A percentile compares a stretch with the other conserved stretches of the same genome.
Evolutionary conservation across 2,329 filamentous ascomycete species (phyloP).

Genomic region (Epichloe bromicola): DNA sequence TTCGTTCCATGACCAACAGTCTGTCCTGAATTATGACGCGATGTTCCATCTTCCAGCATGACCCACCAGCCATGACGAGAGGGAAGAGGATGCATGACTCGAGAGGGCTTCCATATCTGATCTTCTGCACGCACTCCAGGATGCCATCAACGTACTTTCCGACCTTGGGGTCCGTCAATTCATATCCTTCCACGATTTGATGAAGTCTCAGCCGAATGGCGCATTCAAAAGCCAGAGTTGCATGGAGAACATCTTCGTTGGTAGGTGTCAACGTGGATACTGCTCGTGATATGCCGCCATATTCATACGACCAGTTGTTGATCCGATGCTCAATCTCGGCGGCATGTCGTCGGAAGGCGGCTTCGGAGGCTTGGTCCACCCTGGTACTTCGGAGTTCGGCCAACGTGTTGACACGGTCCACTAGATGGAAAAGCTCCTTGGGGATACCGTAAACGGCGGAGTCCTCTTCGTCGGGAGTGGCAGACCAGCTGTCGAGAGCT

Average conservation of each 20-base stretch:
- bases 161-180: constrained; percentile 20
- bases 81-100: constrained; percentile 28
- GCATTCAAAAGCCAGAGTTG: constrained; percentile 26
- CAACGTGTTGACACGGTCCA: constrained; percentile 20
- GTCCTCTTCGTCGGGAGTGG: constrained; percentile 18
- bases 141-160: constrained; percentile 20
- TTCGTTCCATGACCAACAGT: constrained; percentile 30
- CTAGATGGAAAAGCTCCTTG: constrained; percentile 21
- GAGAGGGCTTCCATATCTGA: constrained; percentile 28
- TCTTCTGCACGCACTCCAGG: constrained; percentile 22
- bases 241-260: constrained; percentile 19
- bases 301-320: constrained; percentile 23
- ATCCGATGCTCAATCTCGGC: constrained; percentile 21
- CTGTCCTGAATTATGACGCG: constrained; percentile 25
- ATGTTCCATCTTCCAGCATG: constrained; percentile 23
- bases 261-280: constrained; percentile 10
- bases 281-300: constrained; percentile 15
- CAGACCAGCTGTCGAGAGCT: constrained; percentile 15
- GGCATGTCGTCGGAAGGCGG: constrained; percentile 17
- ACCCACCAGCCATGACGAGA: constrained; percentile 27
- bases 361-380: constrained; percentile 18
- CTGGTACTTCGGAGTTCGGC: constrained; percentile 20
- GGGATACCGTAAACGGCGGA: constrained; percentile 23
- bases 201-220: constrained; percentile 28
- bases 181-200: constrained; percentile 29